Conservation (phyloP, 495 filamentous ascomycete genomes). For the Aspergillus carlsbadensis region DNA sequence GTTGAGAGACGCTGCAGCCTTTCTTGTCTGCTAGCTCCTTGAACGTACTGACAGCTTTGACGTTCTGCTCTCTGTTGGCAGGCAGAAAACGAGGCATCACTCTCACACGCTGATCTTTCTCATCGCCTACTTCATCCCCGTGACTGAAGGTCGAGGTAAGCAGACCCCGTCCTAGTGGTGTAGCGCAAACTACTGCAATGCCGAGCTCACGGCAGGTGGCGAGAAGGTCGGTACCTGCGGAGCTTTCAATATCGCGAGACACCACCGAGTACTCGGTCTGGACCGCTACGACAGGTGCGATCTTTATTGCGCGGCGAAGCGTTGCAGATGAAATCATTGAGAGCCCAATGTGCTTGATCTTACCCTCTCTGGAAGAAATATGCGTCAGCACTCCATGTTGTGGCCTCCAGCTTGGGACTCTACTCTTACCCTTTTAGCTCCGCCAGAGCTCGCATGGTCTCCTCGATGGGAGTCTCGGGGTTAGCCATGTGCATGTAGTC, state of each 20-base stretch:
- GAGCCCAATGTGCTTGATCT: slow-evolving; percentile 48
- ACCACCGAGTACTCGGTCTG: slow-evolving; percentile 48
- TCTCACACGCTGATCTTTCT: neutral
- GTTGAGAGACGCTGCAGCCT: slow-evolving; percentile 45
- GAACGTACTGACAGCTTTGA: slow-evolving; percentile 45
- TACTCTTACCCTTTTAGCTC: neutral
- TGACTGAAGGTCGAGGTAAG: slow-evolving; percentile 36
- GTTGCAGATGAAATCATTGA: slow-evolving; percentile 32
- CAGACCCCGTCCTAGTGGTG: slow-evolving; percentile 47
- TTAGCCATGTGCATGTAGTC: slow-evolving; percentile 2
- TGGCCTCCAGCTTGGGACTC: neutral
- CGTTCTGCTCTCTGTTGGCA: slow-evolving; percentile 35
- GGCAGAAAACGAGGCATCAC: slow-evolving; percentile 9
- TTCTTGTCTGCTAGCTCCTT: slow-evolving; percentile 46
- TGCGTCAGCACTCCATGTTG: neutral
- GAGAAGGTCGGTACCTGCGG: slow-evolving; percentile 43
- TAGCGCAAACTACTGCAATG: slow-evolving; percentile 43
- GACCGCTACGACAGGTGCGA: slow-evolving; percentile 36
- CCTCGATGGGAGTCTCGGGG: slow-evolving; percentile 6
- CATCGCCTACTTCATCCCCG: slow-evolving; percentile 21
- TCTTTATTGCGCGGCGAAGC: slow-evolving; percentile 38
- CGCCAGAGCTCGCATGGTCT: slow-evolving; percentile 6
- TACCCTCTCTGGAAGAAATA: slow-evolving; percentile 38
- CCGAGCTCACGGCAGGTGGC: slow-evolving; percentile 49
- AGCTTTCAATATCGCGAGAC: slow-evolving; percentile 53